Evolutionary conservation across 2,329 filamentous ascomycete species (phyloP), one percentile per base, ranked within the genome.

Genomic region (Paraconiothyrium brasiliense): DNA sequence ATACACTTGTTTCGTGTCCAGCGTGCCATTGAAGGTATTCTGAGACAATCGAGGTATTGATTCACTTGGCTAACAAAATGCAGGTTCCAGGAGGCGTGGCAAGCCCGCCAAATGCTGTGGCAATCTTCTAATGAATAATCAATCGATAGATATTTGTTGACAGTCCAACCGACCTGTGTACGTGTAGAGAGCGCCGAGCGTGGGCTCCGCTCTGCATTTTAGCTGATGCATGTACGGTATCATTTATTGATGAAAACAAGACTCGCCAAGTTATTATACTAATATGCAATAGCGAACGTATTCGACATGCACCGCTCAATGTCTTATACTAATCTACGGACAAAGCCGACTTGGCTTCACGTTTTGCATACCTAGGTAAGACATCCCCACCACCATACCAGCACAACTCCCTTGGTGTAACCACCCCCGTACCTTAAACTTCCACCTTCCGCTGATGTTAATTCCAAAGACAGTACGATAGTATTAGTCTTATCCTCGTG

Each of bases 1-100:
- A 30, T 88, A 84, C 71, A 86, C 81, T 2, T 90, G 90, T 68
- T 84, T 90, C 75, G 79, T 90, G 6, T 86, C 84, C 0, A 89
- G 86, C 65, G 81, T 82, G 39, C 87, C 88, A 1, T 72, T 88
- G 61, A 89, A 89, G 66, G 76, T 77, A 60, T 13, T 13, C 9
- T 9, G 16, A 16, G 7, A 7, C 24, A 35, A 32, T 16, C 37
- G 1, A 3, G 1, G 3, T 2, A 43, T 24, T n/a, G 11, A 24
- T 6, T 16, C 11, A 20, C 30, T 37, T 37, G 43, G 56, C 66
- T 72, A 39, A 70, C 56, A 4, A 1, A n/a, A 22, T 44, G n/a
- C 30, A 78, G 74, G 82, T 87, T 34, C 83, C 85, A 0, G 84
- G 86, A 9, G 76, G 76, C 20, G 75, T 79, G 13, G 76, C 76